phyloP scores from a whole-genome alignment of 2,329 filamentous ascomycete genomes.

The Exophiala sideris region DNA sequence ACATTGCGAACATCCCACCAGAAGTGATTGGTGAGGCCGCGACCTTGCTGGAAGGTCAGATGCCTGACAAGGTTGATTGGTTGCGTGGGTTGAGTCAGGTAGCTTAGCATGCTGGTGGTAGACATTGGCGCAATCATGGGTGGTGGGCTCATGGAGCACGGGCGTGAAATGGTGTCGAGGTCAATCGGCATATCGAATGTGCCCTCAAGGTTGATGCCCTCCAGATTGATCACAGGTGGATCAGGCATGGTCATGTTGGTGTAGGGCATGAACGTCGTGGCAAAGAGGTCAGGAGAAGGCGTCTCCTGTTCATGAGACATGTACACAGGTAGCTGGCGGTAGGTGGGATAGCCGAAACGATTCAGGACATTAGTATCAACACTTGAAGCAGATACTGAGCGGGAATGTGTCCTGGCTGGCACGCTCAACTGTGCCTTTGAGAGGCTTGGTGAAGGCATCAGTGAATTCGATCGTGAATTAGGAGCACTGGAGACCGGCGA shows the following conservation, averaged over 20 bases:
- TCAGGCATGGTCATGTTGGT: slow-evolving; percentile 30
- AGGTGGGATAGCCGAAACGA: slow-evolving; percentile 79
- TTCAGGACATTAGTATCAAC: slow-evolving; percentile 64
- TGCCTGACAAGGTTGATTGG: slow-evolving; percentile 77
- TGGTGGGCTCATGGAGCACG: slow-evolving; percentile 43
- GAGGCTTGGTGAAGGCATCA: slow-evolving; percentile 24
- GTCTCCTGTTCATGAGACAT: slow-evolving; percentile 43
- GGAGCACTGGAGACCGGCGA: slow-evolving; percentile 44
- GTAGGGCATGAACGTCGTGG: slow-evolving; percentile 26
- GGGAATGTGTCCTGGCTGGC: slow-evolving; percentile 42
- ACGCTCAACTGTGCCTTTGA: slow-evolving; percentile 35
- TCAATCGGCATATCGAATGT: slow-evolving; percentile 28
- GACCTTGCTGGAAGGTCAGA: slow-evolving; percentile 63
- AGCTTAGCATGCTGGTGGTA: slow-evolving; percentile 70
- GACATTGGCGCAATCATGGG: slow-evolving; percentile 32
- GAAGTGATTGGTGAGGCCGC: slow-evolving; percentile 74
- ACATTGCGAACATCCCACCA: slow-evolving; percentile 96
- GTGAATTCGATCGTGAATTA: slow-evolving; percentile 25
- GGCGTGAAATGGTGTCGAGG: slow-evolving; percentile 33
- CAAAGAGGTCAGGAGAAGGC: slow-evolving; percentile 33
- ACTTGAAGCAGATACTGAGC: slow-evolving; percentile 65
- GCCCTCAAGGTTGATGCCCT: slow-evolving; percentile 32
- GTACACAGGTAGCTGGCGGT: slow-evolving; percentile 67
- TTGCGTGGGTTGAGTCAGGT: slow-evolving; percentile 76
- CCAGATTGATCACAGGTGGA: slow-evolving; percentile 41